These are phyloP conservation scores for Agaricus blazei DNA, from an alignment of 768 basidiomycete species.

Conservation along the genomic window DNA sequence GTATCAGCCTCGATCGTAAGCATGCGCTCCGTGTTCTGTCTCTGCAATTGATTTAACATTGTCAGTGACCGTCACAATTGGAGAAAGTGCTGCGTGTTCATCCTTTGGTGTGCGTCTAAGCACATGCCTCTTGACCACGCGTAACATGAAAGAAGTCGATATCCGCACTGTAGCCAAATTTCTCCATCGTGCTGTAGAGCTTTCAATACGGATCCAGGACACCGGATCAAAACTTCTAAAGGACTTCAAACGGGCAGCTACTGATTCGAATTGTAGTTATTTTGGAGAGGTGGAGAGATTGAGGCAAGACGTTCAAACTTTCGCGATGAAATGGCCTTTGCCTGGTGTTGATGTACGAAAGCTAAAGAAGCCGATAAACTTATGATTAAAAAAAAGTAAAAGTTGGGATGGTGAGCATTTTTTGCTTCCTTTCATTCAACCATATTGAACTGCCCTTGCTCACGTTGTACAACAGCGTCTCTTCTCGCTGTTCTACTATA, in stretches of 20 bases:
- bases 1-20: slow-evolving; percentile 94
- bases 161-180: slow-evolving; percentile 84
- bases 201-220: slow-evolving; percentile 85
- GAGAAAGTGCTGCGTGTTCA: slow-evolving; percentile 90
- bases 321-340: slow-evolving; percentile 86
- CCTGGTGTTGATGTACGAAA: slow-evolving; percentile 69
- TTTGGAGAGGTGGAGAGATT: slow-evolving; percentile 66
- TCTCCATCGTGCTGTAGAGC: slow-evolving; percentile 92
- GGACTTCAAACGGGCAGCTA: slow-evolving; percentile 87
- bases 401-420: background rate
- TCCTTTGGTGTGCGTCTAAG: slow-evolving; percentile 98
- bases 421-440: no score
- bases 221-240: slow-evolving; percentile 92
- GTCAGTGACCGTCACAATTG: slow-evolving; percentile 91
- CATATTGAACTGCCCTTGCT: no score
- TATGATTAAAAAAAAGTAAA: slow-evolving; percentile 49
- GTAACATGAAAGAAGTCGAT: slow-evolving; percentile 88
- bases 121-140: slow-evolving; percentile 89
- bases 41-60: background rate
- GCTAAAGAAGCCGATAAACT: slow-evolving; percentile 55
- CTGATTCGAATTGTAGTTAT: slow-evolving; percentile 59
- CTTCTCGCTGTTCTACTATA: no score
- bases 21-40: slow-evolving; percentile 1
- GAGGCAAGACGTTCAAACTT: slow-evolving; percentile 71
- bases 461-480: no score